These are phyloP conservation scores for Phascolomyces articulosus DNA, from an alignment of 371 early-diverging fungal genomes.

Conservation along the genomic window DNA sequence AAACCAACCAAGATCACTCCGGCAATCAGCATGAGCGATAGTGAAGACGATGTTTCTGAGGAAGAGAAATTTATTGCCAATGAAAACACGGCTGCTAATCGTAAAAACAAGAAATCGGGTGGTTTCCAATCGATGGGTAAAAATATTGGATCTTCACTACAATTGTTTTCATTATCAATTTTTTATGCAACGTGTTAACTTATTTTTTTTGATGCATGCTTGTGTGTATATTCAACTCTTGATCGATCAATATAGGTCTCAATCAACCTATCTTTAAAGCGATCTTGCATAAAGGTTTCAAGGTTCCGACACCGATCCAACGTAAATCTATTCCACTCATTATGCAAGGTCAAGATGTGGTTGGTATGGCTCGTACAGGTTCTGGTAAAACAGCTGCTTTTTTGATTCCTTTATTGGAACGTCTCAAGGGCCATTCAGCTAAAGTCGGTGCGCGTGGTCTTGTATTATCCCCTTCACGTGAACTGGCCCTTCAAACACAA, in stretches of 20 bases:
- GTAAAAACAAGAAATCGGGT: constrained; percentile 92
- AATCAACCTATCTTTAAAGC: constrained; percentile 83
- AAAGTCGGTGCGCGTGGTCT: constrained; percentile 89
- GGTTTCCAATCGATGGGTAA: constrained; percentile 97
- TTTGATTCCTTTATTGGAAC: constrained; percentile 92
- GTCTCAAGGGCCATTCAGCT: constrained; percentile 86
- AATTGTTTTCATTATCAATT: no score
- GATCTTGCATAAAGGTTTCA: constrained; percentile 89
- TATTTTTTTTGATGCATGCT: no score
- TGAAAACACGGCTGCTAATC: constrained; percentile 67
- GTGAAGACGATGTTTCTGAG: constrained; percentile 41
- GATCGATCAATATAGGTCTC: constrained; percentile 54
- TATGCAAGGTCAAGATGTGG: constrained; percentile 90
- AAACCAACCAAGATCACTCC: neutral
- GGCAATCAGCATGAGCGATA: constrained; percentile 18
- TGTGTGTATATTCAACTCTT: neutral
- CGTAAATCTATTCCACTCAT: constrained; percentile 94
- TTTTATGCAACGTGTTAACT: no score
- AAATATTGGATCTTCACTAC: neutral
- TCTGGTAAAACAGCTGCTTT: constrained; percentile 99
- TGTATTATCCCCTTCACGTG: constrained; percentile 92
- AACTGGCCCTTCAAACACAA: constrained; percentile 96
- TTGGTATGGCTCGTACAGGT: constrained; percentile 98
- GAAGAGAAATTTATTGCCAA: constrained; percentile 55
- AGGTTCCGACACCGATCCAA: constrained; percentile 99